These are phyloP conservation scores for Ascodesmis nigricans DNA, from an alignment of 495 filamentous ascomycete species.

Conservation along the genomic window DNA sequence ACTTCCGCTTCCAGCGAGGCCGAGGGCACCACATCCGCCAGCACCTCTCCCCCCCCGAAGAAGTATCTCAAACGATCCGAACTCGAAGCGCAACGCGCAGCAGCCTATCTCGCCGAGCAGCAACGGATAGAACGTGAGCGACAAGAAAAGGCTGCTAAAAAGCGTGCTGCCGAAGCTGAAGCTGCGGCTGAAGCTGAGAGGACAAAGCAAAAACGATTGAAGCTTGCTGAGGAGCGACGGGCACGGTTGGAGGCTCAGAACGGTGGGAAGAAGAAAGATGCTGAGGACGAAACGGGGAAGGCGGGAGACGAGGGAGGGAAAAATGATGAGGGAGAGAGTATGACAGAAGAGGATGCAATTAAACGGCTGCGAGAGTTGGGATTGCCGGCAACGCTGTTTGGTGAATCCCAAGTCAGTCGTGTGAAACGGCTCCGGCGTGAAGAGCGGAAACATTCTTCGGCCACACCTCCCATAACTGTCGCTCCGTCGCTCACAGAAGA, in stretches of 20 bases:
- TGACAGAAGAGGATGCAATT: conserved; percentile 48
- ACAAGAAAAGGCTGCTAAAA: conserved; percentile 41
- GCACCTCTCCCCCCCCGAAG: conserved; percentile 27
- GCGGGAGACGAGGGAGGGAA: conserved; percentile 20
- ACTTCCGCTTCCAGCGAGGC: conserved; percentile 11
- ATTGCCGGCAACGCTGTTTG: conserved; percentile 59
- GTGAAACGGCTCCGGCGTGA: conserved; percentile 57
- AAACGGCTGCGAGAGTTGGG: conserved; percentile 43
- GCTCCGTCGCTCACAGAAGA: conserved; percentile 45
- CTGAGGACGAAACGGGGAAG: conserved; percentile 17
- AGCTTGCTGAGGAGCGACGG: conserved; percentile 54
- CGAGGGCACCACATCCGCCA: conserved; percentile 11
- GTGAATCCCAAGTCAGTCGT: conserved; percentile 48
- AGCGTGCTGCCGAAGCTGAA: conserved; percentile 82
- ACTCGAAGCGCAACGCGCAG: conserved; percentile 57
- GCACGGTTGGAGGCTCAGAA: conserved; percentile 39
- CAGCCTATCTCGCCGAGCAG: conserved; percentile 64
- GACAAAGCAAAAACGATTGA: conserved; percentile 57
- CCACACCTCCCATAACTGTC: conserved; percentile 28
- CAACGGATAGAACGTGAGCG: conserved; percentile 42
- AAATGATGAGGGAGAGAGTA: conserved; percentile 36
- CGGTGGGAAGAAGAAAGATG: conserved; percentile 23
- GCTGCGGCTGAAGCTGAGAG: conserved; percentile 41
- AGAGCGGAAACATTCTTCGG: conserved; percentile 30
- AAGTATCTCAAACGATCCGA: conserved; percentile 81